A percentile compares a stretch with the other conserved stretches of the same genome.
These are phyloP conservation scores for Phytophthora vignae DNA, from an alignment of 352 stramenopile genomes.

Conservation along the genomic window DNA sequence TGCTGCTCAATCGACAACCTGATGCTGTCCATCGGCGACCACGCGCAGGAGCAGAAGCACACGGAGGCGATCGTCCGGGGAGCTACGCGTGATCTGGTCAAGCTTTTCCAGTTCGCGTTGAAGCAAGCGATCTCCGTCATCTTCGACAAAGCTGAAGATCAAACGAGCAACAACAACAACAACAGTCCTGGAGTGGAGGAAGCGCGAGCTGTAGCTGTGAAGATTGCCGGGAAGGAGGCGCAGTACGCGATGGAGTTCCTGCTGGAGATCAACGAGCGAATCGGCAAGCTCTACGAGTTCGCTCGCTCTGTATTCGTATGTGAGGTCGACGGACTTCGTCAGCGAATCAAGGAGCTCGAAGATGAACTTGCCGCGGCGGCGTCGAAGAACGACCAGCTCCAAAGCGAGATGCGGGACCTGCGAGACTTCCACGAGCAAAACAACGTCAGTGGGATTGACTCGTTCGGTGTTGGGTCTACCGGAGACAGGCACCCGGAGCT, in stretches of 20 bases:
- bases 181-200: background rate
- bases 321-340: conserved; percentile 33
- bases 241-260: conserved; percentile 59
- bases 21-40: conserved; percentile 58
- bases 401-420: conserved; percentile 51
- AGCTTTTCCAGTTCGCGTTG: conserved; percentile 59
- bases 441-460: conserved; percentile 19
- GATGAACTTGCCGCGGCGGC: conserved; percentile 13
- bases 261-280: conserved; percentile 47
- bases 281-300: conserved; percentile 51
- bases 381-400: conserved; percentile 39
- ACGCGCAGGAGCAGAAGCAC: conserved; percentile 59
- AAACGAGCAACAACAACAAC: conserved; percentile 11
- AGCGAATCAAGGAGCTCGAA: conserved; percentile 19
- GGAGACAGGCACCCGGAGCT: conserved; percentile 1
- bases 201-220: conserved; percentile 3
- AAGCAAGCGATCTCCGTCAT: conserved; percentile 46
- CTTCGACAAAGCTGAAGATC: conserved; percentile 24
- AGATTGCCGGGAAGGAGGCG: conserved; percentile 39
- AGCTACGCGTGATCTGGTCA: conserved; percentile 50
- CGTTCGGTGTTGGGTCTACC: conserved; percentile 5
- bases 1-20: conserved; percentile 78
- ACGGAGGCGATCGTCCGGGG: conserved; percentile 53
- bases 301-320: conserved; percentile 42
- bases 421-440: conserved; percentile 55